These are phyloP conservation scores for Erysimum pusillum DNA, from an alignment of 441 rosid genomes.

Conservation along the genomic window DNA sequence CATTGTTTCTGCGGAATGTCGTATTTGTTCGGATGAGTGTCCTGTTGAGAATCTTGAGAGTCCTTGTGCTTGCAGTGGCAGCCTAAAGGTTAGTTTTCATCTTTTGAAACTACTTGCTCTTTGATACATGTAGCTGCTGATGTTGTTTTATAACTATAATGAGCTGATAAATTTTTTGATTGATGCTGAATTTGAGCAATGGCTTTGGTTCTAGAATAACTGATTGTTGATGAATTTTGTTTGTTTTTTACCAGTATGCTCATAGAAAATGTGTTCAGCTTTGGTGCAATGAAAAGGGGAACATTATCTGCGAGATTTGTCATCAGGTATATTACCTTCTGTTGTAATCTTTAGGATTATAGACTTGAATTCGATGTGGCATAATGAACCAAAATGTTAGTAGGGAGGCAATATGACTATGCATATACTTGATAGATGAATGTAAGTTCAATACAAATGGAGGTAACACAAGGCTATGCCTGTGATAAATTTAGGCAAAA, in stretches of 20 bases:
- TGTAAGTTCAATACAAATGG: not conserved
- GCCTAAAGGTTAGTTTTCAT: slow-evolving; percentile 69
- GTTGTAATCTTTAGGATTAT: not conserved
- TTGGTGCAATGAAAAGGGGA: slow-evolving; percentile 96
- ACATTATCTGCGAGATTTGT: slow-evolving; percentile 83
- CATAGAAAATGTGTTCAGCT: slow-evolving; percentile 90
- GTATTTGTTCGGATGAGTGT: slow-evolving; percentile 97
- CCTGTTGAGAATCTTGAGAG: slow-evolving; percentile 72
- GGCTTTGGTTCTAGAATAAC: not conserved
- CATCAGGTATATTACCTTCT: slow-evolving; percentile 61
- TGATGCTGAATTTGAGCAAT: slow-evolving; percentile 3
- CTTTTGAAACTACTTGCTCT: not conserved
- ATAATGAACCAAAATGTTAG: not conserved
- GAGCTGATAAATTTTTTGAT: not conserved
- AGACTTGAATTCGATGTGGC: not conserved
- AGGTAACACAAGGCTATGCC: not conserved
- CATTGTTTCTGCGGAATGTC: slow-evolving; percentile 81
- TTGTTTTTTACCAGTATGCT: slow-evolving; percentile 65
- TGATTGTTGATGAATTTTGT: not conserved
- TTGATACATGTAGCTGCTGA: not conserved
- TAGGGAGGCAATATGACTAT: not conserved
- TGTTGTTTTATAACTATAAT: not conserved
- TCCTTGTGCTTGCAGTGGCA: slow-evolving; percentile 93
- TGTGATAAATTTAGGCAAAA: not conserved
- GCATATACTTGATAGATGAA: not conserved